phyloP scores from a whole-genome alignment of 495 filamentous ascomycete species.

The Neurospora discreta region DNA sequence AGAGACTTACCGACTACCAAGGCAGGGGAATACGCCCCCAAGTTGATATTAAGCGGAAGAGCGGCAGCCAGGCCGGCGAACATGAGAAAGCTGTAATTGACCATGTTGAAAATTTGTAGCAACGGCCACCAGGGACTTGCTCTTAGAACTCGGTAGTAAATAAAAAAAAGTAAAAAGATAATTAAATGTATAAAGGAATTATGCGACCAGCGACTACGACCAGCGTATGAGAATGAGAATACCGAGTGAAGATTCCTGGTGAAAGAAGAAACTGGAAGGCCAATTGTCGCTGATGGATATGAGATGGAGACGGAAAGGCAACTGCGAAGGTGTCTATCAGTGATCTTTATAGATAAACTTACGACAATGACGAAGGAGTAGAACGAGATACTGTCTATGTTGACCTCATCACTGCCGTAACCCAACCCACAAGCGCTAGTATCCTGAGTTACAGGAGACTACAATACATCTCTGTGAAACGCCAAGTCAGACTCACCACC shows the following conservation, averaged over 20 bases:
- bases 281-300: conserved; percentile 26
- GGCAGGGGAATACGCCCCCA: conserved; percentile 48
- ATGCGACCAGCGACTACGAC: conserved; percentile 27
- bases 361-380: background rate
- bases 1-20: conserved; percentile 26
- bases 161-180: background rate
- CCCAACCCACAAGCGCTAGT: background rate
- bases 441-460: background rate
- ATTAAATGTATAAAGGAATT: conserved; percentile 12
- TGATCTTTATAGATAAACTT: background rate
- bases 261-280: conserved; percentile 19
- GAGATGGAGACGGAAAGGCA: conserved; percentile 17
- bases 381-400: background rate
- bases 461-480: background rate
- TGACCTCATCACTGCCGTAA: background rate
- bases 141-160: background rate
- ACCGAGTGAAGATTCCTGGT: conserved; percentile 6
- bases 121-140: background rate
- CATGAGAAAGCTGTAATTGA: conserved; percentile 27
- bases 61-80: conserved; percentile 34
- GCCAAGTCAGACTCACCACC: background rate
- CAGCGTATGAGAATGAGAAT: conserved; percentile 21
- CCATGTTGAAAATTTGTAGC: conserved; percentile 26
- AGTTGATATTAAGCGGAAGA: conserved; percentile 49
- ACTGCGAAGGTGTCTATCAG: background rate